Evolutionary conservation across 1,284 basidiomycete species (phyloP), one percentile per base, ranked within the genome.

Genomic region (Moniliophthora roreri): DNA sequence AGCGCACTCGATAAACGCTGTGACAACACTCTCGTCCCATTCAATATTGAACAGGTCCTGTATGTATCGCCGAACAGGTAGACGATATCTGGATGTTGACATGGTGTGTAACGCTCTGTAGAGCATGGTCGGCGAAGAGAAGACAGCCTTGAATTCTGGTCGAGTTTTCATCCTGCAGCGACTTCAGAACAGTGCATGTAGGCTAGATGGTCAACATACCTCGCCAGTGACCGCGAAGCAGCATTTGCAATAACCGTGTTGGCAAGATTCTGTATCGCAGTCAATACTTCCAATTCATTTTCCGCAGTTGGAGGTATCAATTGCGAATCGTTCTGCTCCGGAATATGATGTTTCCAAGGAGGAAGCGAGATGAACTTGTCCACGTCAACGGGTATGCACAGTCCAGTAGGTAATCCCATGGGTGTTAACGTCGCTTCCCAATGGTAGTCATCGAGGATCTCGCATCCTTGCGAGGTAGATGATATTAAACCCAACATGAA

Each of bases 211-310:
- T 16, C 20, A 52, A 55, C 13, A 55, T 32, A 93, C 92, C 83
- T 85, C 32, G 91, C 87, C 37, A 98, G 75, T 23, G 90, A 88
- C 53, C 92, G 83, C 26, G 95, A 97, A 2, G 95, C 93, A 20
- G 90, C 84, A 60, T 95, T 95, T 3, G 95, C 95, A 52, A 99
- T 89, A 50, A 99, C 95, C 21, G 95, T 93, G 64, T 99, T 99
- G 44, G 93, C 89, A 37, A 99, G 77, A 66, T 98, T 98, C 62
- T 95, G 89, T 47, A 99, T 91, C 8, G 93, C 88, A 4, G 87
- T 87, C 63, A 96, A 81, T 32, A 95, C 88, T 60, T 96, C 91
- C n/a, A 86, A 78, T 63, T 98, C 94, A 39, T 84, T 73, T 52
- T 88, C 84, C 1, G 80, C 76, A 1, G 84, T 81, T 2, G 89